Base-by-base conservation (phyloP, 176 grass and related monocot genomes). In the Oryza meridionalis region DNA sequence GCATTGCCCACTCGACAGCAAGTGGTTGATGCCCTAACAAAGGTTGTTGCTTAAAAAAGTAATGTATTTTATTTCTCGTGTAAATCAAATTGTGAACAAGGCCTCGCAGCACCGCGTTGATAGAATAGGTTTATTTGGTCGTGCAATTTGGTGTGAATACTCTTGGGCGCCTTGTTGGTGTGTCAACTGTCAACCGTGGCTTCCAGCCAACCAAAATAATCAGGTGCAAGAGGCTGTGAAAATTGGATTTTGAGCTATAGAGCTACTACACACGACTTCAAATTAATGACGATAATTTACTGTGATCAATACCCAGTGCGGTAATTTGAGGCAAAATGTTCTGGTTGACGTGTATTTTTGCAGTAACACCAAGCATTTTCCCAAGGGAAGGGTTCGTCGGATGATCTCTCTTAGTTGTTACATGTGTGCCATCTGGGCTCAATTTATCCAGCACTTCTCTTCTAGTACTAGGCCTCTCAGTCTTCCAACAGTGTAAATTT, bases 1-100 rank as follows among this genome's bases (percentile, higher is more conserved):
- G 89, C 96, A 19, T 40, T 92, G 81, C 96, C 96, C 74, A 99
- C 93, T 32, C 86, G 81, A 24, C 75, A 94, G 47, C 91, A 92
- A 64, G 96, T 99, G 72, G 70, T 92, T 1, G 94, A 90, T 79
- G 76, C 90, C 47, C 75, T 99, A 86, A 67, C 86, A 64, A 92
- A 76, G 24, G 80, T 84, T 15, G 81, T 38, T 76, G 81, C 77
- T 68, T 98, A 79, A 95, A 62, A 4, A 24, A 3, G 10, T 9
- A 7, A 10, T 22, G 21, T 62, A 9, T 15, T 64, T 46, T 59
- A 14, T 75, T 80, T 84, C 9, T 1, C 32, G 37, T 89, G 79
- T 44, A 67, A 64, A 45, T 29, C 19, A 43, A 62, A 24, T 62
- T 19, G 22, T 40, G 65, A 46, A 38, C 13, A 44, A 25, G 12